Conservation (phyloP, 179 eudicot species). For the Silene coronaria region DNA sequence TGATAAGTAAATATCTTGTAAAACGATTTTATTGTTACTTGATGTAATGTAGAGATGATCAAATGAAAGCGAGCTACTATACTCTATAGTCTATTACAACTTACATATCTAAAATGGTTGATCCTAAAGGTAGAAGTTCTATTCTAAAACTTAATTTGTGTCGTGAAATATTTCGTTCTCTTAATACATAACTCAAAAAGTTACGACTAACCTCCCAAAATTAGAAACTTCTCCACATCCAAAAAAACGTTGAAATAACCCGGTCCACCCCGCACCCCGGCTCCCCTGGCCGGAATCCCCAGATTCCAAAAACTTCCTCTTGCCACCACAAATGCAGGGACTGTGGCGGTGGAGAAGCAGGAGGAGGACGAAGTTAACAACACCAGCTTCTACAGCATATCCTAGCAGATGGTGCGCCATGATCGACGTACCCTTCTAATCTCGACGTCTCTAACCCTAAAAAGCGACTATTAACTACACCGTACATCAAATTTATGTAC, state of each 20-base stretch:
- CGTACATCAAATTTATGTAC: neutral
- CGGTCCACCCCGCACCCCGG: slow-evolving; percentile 2
- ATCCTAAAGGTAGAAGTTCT: no score
- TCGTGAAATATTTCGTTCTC: no score
- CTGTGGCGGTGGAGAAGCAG: neutral
- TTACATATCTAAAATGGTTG: no score
- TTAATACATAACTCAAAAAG: neutral
- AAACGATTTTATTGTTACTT: no score
- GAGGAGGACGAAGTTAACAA: slow-evolving; percentile 13
- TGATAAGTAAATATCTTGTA: no score
- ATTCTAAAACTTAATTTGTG: no score
- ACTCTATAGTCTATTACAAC: no score
- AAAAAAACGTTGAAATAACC: neutral
- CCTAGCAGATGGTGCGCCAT: neutral
- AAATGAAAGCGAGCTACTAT: no score
- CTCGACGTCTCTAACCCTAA: neutral
- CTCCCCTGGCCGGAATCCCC: neutral
- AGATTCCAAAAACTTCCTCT: neutral
- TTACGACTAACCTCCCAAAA: neutral
- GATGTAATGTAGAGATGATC: no score
- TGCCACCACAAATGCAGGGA: neutral
- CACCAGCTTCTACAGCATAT: slow-evolving; percentile 3
- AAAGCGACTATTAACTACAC: neutral
- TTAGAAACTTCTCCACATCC: neutral
- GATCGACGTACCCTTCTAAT: neutral